Percentiles rank a stretch among this genome's conserved stretches.
phyloP scores from a whole-genome alignment of 164 flowering plant species.

The Aristolochia fimbriata region DNA sequence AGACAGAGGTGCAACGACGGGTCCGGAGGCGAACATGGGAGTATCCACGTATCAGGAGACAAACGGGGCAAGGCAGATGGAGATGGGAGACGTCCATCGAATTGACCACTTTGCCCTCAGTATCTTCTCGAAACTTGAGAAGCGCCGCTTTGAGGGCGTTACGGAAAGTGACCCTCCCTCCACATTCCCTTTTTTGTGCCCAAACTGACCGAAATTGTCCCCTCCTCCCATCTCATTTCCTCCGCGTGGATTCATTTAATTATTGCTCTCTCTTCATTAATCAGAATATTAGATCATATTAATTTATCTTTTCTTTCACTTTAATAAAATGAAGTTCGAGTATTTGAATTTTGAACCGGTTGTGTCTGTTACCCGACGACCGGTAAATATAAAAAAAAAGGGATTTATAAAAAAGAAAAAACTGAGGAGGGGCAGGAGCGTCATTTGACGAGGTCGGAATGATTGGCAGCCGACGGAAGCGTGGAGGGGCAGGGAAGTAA shows the following conservation, averaged over 20 bases:
- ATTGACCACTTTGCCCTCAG: neutral
- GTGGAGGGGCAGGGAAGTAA: neutral
- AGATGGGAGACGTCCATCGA: slow-evolving; percentile 8
- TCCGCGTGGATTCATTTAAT: neutral
- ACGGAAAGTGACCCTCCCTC: slow-evolving; percentile 4
- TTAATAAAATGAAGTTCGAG: too few species aligned
- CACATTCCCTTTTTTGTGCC: neutral
- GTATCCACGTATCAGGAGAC: slow-evolving; percentile 62
- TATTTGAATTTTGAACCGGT: too few species aligned
- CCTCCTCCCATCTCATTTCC: neutral
- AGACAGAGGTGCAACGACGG: neutral
- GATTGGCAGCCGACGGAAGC: neutral
- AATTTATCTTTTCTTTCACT: too few species aligned
- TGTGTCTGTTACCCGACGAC: too few species aligned
- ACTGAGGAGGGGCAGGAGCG: neutral
- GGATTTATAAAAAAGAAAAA: neutral
- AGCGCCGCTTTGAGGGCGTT: neutral
- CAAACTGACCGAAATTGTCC: neutral
- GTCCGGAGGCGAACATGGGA: slow-evolving; percentile 38
- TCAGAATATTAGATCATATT: neutral
- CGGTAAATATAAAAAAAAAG: neutral
- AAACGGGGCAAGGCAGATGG: slow-evolving; percentile 25
- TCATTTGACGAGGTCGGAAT: neutral
- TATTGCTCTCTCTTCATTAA: neutral
- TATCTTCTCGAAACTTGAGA: neutral